Conservation (phyloP, 305 asterid species). For the Fraxinus dipetala region DNA sequence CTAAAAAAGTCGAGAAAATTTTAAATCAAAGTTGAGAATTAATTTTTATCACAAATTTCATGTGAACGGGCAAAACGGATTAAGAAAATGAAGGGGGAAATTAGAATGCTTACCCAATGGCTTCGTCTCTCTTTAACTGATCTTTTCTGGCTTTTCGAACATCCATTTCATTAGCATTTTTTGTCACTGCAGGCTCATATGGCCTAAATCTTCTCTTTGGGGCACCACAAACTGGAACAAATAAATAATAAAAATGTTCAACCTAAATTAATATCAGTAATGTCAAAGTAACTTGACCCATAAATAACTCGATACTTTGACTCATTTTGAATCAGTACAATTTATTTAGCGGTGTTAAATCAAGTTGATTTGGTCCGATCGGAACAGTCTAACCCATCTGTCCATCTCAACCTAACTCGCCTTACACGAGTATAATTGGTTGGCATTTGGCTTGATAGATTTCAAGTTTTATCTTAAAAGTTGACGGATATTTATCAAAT, state of each 20-base stretch:
- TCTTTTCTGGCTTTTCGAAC: slow-evolving; percentile 84
- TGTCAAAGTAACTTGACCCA: not conserved
- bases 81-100: not conserved
- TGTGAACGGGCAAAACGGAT: not conserved
- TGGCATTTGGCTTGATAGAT: not conserved
- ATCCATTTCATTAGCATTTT: slow-evolving; percentile 51
- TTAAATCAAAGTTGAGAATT: not conserved
- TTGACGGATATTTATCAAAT: not conserved
- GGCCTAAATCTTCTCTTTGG: slow-evolving; percentile 79
- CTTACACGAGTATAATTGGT: not conserved
- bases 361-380: not conserved
- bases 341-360: not conserved
- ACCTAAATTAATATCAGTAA: not conserved
- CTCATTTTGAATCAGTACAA: not conserved
- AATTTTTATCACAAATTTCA: too few species aligned
- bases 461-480: not conserved
- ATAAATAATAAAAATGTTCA: not conserved
- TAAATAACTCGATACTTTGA: not conserved
- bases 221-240: slow-evolving; percentile 79
- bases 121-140: slow-evolving; percentile 62
- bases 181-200: slow-evolving; percentile 58
- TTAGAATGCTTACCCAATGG: slow-evolving; percentile 58
- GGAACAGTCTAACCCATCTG: not conserved
- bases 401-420: not conserved
- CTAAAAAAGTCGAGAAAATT: not conserved